Percentiles rank a stretch among this genome's conserved stretches.
Conservation (phyloP, 139 green algal genomes). For the Parachlorella kessleri region DNA sequence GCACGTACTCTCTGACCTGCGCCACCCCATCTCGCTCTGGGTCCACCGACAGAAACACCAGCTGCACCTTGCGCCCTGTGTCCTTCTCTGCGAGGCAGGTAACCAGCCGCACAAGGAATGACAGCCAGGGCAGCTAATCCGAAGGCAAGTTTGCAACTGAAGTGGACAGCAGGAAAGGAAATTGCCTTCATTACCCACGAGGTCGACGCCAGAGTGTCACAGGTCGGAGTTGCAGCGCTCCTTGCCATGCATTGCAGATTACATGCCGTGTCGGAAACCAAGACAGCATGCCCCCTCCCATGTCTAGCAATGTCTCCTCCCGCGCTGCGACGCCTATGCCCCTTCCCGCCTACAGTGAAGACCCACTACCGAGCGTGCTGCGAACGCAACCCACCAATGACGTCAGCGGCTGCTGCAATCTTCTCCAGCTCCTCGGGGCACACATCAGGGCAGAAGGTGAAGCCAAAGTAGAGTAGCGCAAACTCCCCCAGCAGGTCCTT, state of each 20-base stretch:
- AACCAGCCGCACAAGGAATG: too few species aligned
- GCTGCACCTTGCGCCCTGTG: conserved; percentile 52
- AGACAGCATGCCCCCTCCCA: too few species aligned
- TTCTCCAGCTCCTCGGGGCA: conserved; percentile 99
- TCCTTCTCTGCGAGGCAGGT: conserved; percentile 47
- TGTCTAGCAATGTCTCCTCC: too few species aligned
- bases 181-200: too few species aligned
- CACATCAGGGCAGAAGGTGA: conserved; percentile 98
- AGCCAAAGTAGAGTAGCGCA: conserved; percentile 97
- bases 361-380: not conserved
- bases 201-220: too few species aligned
- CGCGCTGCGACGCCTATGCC: too few species aligned
- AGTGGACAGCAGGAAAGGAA: too few species aligned
- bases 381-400: conserved; percentile 54
- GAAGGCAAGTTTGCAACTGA: not conserved
- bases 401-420: conserved; percentile 74
- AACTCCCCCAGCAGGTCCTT: conserved; percentile 87
- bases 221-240: too few species aligned
- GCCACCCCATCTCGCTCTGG: conserved; percentile 84
- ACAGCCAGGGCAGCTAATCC: not conserved
- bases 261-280: too few species aligned
- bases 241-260: too few species aligned
- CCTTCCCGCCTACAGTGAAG: not conserved
- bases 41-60: conserved; percentile 97
- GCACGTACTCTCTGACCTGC: conserved; percentile 83